phyloP scores from a whole-genome alignment of 2,329 filamentous ascomycete genomes.

The Cytospora piceae region DNA sequence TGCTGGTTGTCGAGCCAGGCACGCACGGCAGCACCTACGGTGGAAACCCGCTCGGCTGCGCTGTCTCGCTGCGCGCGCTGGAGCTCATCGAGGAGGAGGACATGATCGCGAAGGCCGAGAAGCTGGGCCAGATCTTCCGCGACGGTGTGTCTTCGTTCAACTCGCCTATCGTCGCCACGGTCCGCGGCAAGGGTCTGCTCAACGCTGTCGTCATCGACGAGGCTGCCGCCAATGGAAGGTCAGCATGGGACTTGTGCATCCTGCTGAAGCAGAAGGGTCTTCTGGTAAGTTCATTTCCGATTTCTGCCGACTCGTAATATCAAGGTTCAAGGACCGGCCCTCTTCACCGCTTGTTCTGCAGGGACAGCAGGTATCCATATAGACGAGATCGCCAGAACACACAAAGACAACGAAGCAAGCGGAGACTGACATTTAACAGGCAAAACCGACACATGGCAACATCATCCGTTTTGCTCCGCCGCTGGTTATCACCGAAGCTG shows the following conservation, averaged over 20 bases:
- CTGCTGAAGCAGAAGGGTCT: conserved; percentile 94
- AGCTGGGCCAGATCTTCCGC: conserved; percentile 81
- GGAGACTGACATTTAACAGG: conserved; percentile 55
- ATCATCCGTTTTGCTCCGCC: conserved; percentile 98
- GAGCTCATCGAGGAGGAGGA: conserved; percentile 93
- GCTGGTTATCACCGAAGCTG: conserved; percentile 86
- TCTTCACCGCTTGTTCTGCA: conserved; percentile 20
- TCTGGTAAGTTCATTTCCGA: conserved; percentile 63
- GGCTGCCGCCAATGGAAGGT: conserved; percentile 78
- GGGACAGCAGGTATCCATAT: conserved; percentile 25
- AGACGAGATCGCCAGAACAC: conserved; percentile 1
- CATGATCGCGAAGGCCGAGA: conserved; percentile 80
- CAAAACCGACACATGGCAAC: conserved; percentile 97
- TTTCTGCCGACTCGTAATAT: conserved; percentile 14
- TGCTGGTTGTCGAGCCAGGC: conserved; percentile 94
- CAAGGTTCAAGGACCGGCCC: conserved; percentile 5
- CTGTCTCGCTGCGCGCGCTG: conserved; percentile 91
- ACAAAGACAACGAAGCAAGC: conserved; percentile 22
- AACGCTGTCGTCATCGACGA: conserved; percentile 98
- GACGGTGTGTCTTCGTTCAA: conserved; percentile 75
- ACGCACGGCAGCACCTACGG: conserved; percentile 99
- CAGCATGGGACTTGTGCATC: conserved; percentile 95
- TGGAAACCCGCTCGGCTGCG: conserved; percentile 93
- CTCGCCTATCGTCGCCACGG: conserved; percentile 76
- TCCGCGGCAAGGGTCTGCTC: conserved; percentile 90